Evolutionary conservation across 768 basidiomycete genomes (phyloP).

Genomic region (Suillus clintonianus): DNA sequence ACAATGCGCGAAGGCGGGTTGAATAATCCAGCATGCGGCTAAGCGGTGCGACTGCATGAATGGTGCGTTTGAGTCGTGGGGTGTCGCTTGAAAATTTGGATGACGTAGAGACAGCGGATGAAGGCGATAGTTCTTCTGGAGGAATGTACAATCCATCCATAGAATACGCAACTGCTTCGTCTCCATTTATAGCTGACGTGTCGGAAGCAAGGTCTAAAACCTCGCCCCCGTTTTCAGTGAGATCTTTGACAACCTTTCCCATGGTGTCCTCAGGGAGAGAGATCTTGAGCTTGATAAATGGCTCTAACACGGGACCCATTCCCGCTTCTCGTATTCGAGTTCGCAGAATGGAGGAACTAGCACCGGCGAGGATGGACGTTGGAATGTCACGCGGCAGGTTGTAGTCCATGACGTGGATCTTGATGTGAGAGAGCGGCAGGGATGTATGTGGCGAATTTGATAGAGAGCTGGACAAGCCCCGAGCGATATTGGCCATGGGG

Average conservation of each 20-base stretch:
- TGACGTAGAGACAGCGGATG: constrained; percentile 39
- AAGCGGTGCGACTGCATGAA: constrained; percentile 75
- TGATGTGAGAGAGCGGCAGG: constrained; percentile 65
- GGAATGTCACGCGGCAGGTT: constrained; percentile 43
- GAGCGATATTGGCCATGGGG: constrained; percentile 56
- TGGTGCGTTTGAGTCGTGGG: constrained; percentile 57
- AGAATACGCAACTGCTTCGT: constrained; percentile 45
- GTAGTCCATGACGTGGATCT: constrained; percentile 53
- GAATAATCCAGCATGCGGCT: constrained; percentile 83
- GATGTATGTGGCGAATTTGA: constrained; percentile 81
- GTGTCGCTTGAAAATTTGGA: constrained; percentile 30
- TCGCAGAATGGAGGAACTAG: constrained; percentile 64
- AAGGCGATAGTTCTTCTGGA: constrained; percentile 76
- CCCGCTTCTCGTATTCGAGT: constrained; percentile 61
- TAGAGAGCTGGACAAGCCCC: constrained; percentile 69
- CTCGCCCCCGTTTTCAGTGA: constrained; percentile 85
- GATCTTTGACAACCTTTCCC: constrained; percentile 79
- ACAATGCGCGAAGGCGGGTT: constrained; percentile 72
- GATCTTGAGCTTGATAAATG: constrained; percentile 70
- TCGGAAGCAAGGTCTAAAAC: constrained; percentile 64
- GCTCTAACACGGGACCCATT: constrained; percentile 77
- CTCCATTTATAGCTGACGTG: constrained; percentile 33
- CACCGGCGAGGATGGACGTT: constrained; percentile 62
- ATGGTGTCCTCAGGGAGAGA: constrained; percentile 66
- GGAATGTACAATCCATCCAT: constrained; percentile 76